These are phyloP conservation scores for Metschnikowia reukaufii DNA, from an alignment of 805 yeast genomes.

Conservation along the genomic window DNA sequence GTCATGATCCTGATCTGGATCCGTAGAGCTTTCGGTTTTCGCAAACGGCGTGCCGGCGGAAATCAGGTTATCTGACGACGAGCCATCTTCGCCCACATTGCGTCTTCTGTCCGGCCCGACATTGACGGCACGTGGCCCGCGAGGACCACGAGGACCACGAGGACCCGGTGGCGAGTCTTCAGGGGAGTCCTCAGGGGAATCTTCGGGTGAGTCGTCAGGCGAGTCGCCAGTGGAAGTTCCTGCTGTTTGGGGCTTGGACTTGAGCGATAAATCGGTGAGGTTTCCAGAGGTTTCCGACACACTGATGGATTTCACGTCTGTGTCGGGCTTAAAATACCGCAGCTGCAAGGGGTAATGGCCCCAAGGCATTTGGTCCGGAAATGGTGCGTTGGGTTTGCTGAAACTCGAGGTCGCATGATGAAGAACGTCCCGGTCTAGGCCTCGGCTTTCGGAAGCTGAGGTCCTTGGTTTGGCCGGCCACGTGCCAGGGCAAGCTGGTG, in stretches of 20 bases:
- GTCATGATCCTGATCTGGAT: no score
- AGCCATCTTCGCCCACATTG: conserved; percentile 10
- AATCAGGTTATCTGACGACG: conserved; percentile 12
- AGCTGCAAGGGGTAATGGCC: conserved; percentile 7
- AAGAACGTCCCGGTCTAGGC: conserved; percentile 15
- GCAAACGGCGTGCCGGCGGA: conserved; percentile 1
- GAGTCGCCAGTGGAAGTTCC: conserved; percentile 13
- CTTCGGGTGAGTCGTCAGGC: no score
- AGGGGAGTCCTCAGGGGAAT: neutral
- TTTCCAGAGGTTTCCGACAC: conserved; percentile 17
- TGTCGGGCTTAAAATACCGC: conserved; percentile 15
- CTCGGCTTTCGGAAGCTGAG: conserved; percentile 12
- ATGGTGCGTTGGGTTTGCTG: conserved; percentile 7
- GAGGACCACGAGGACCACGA: no score
- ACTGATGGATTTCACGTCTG: conserved; percentile 9
- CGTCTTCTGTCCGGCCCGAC: conserved; percentile 12
- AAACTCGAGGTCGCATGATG: neutral
- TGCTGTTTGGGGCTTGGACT: conserved; percentile 13
- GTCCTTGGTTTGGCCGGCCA: conserved; percentile 2
- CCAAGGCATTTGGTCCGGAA: conserved; percentile 5
- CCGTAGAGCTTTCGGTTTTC: neutral
- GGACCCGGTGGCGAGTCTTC: neutral
- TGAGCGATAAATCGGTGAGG: conserved; percentile 18
- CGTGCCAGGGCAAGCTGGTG: conserved; percentile 7
- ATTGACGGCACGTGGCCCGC: neutral